These are phyloP conservation scores for Oryza brachyantha DNA, from an alignment of 176 grass and related monocot species.

Conservation along the genomic window DNA sequence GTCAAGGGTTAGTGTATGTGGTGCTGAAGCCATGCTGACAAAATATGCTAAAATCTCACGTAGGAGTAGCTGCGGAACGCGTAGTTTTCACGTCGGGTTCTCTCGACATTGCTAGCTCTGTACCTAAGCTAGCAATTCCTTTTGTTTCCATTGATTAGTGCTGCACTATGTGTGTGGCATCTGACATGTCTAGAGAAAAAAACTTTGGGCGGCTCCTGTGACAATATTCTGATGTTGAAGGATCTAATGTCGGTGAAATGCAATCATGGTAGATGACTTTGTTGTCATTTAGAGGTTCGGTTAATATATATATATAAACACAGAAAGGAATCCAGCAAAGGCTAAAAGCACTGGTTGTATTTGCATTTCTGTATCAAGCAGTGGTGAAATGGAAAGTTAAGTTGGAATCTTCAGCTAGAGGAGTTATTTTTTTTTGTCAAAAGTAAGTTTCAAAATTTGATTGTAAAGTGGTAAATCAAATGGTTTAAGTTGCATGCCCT, in stretches of 20 bases:
- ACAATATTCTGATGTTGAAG: not conserved
- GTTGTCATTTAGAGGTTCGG: not conserved
- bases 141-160: not conserved
- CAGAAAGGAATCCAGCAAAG: not conserved
- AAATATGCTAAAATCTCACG: not conserved
- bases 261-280: slow-evolving; percentile 24
- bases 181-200: not conserved
- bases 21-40: slow-evolving; percentile 30
- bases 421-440: slow-evolving; percentile 23
- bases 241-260: slow-evolving; percentile 37
- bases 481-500: not conserved
- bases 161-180: not conserved
- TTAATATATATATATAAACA: not conserved
- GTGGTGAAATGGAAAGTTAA: not conserved
- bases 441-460: slow-evolving; percentile 11
- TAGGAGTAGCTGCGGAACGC: not conserved
- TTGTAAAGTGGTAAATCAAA: slow-evolving; percentile 1
- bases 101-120: not conserved
- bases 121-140: not conserved
- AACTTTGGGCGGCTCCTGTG: not conserved
- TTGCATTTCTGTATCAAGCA: not conserved
- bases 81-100: slow-evolving; percentile 12
- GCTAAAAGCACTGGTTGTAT: not conserved
- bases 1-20: slow-evolving; percentile 31
- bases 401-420: not conserved